Conservation (phyloP, 352 stramenopile genomes). For the Globisporangium uncinulatum region DNA sequence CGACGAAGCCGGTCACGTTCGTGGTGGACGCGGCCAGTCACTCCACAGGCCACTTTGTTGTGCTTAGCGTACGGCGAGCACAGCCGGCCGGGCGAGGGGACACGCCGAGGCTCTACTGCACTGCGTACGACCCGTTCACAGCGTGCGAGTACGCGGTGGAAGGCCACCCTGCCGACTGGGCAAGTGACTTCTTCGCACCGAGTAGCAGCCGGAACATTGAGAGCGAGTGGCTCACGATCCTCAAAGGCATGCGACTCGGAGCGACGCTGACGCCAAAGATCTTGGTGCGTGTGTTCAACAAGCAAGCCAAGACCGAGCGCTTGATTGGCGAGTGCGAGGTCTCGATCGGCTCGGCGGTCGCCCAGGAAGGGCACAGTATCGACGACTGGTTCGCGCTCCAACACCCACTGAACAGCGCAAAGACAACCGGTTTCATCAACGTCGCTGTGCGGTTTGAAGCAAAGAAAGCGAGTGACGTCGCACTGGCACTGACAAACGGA, state of each 20-base stretch:
- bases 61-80: constrained; percentile 61
- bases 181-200: constrained; percentile 60
- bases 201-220: constrained; percentile 42
- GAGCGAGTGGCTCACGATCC: constrained; percentile 37
- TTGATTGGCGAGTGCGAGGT: constrained; percentile 73
- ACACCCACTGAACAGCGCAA: constrained; percentile 18
- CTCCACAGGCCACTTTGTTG: constrained; percentile 50
- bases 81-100: constrained; percentile 23
- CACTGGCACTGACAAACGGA: constrained; percentile 3
- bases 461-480: constrained; percentile 24
- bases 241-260: constrained; percentile 52
- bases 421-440: constrained; percentile 31
- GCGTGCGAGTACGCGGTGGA: constrained; percentile 74
- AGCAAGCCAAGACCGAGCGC: constrained; percentile 58
- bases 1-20: constrained; percentile 46
- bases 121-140: constrained; percentile 76
- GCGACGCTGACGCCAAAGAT: constrained; percentile 62
- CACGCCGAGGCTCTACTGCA: constrained; percentile 56
- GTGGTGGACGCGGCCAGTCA: constrained; percentile 17
- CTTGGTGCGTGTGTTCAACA: constrained; percentile 61
- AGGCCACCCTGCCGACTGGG: constrained; percentile 55
- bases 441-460: constrained; percentile 60
- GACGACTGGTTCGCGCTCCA: constrained; percentile 53
- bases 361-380: constrained; percentile 66
- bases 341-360: constrained; percentile 61